A percentile compares a stretch with the other conserved stretches of the same genome.
Evolutionary conservation across 495 filamentous ascomycete genomes (phyloP).

Genomic region (Xylaria cubensis): DNA sequence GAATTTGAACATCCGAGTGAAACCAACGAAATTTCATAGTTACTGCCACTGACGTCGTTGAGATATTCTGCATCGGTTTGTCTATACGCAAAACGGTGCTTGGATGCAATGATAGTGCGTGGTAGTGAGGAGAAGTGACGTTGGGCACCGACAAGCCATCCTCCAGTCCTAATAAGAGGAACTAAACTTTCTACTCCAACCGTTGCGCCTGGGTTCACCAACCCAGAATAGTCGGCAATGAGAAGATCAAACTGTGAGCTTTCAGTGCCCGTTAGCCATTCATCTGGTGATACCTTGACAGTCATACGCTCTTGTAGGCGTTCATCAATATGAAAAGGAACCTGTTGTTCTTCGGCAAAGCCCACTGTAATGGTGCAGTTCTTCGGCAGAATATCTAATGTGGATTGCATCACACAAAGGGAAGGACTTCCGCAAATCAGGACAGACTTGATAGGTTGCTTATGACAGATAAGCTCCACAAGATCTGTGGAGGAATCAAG

Average conservation of each 20-base stretch:
- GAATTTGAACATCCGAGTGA: constrained; percentile 7
- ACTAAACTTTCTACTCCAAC: background rate
- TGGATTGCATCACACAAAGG: background rate
- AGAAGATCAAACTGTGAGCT: constrained; percentile 10
- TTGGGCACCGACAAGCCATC: constrained; percentile 12
- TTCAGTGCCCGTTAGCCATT: constrained; percentile 1
- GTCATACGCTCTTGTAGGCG: constrained; percentile 6
- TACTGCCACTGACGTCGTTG: background rate
- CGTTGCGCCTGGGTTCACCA: background rate
- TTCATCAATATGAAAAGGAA: background rate
- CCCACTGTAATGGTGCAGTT: constrained; percentile 20
- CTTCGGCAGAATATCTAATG: constrained; percentile 13
- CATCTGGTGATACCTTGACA: background rate
- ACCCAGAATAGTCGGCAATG: constrained; percentile 8
- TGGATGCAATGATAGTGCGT: background rate
- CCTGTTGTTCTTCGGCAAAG: constrained; percentile 12
- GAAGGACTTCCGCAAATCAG: constrained; percentile 17
- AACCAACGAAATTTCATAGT: constrained; percentile 8
- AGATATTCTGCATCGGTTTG: background rate
- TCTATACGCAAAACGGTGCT: constrained; percentile 1
- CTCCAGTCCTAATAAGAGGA: background rate
- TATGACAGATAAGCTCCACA: constrained; percentile 27
- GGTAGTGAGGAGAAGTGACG: background rate
- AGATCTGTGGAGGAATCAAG: constrained; percentile 14
- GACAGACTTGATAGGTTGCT: constrained; percentile 15